Evolutionary conservation across 495 filamentous ascomycete genomes (phyloP), one percentile per base, ranked within the genome.

Genomic region (Sordaria brevicollis): DNA sequence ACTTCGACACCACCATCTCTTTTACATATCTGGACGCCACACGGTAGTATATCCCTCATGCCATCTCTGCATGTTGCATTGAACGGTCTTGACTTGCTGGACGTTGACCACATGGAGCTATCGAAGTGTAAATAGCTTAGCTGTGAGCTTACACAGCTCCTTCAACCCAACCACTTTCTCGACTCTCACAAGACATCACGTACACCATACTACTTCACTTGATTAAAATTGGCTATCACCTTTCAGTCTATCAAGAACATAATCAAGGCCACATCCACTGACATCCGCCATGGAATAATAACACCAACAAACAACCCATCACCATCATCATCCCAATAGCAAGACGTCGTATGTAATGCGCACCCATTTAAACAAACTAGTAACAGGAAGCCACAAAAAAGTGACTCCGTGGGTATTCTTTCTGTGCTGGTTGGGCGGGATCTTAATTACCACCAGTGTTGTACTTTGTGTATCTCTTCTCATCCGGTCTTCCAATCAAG

Each of bases 151-250:
- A 15, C 49, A 31, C 25, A 15, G 29, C 49, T 21, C 8, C 21
- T 57, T 15, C 29, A 31, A 11, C 2, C 49, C 49, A 57, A 8
- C 29, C 49, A 57, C 49, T 4, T 8, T 6, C 37, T 2, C 38
- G 8, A 43, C 9, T 21, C 8, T 49, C n/a, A 0, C 1, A 5
- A 49, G 10, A 54, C 19, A 54, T 25, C 43, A 5, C 25, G 43
- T 54, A 62, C 49, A 31, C 49, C 49, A 62, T 31, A 62, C 49
- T 31, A 17, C 25, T 17, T 62, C 38, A 72, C 62, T 57, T 68
- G 71, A 78, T 77, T 77, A 78, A 76, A 76, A 77, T 71, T 65
- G 70, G 73, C 77, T 78, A 78, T 76, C 74, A 78, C 74, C 25
- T 69, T 72, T 73, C 71, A 71, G 69, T 76, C 77, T 77, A 78